Base-by-base conservation (phyloP, 306 rosid genomes). In the Oemleria cerasiformis region DNA sequence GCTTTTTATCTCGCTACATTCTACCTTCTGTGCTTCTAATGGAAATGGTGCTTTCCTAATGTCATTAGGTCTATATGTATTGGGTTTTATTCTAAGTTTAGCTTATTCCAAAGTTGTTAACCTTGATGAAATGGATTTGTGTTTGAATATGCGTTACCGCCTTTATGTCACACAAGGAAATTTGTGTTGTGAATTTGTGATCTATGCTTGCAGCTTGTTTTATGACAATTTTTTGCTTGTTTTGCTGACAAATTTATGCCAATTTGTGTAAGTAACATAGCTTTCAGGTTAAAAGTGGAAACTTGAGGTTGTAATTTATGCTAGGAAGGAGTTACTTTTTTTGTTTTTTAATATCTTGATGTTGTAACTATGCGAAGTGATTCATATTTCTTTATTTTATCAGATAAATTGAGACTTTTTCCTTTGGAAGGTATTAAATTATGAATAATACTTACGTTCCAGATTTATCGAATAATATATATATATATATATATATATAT, bases 1-100 rank as follows among this genome's bases (percentile, higher is more conserved):
- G 97, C 97, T 92, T 74, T 77, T 70, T 81, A 72, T 77, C 81
- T 65, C 39, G 51, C 39, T 49, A 68, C 55, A 65, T 34, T 72
- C 43, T 30, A 70, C 56, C 38, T 9, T 9, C 23, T 4, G 41
- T 36, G 39, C 74, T 43, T 61, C 47, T 36, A 38, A 42, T 55
- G 40, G 44, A 54, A 70, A 60, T 57, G 62, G 56, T 12, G 73
- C 36, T 30, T 30, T 30, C 36, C 36, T 70, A 57, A 25, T 43
- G 34, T 58, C 19, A 12, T 5, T 2, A 51, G 73, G 63, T 55
- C 50, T n/a, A 4, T 41, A 15, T 59, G 64, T 34, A 15, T 57
- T 57, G 9, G 15, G 16, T 70, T 5, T 8, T 14, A 25, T 25
- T 56, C 30, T 55, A 6, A 9, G 2, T 30, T 2, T 40, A 19